Base-by-base conservation (phyloP, 768 basidiomycete species). In the Neoboletus subvelutipes region DNA sequence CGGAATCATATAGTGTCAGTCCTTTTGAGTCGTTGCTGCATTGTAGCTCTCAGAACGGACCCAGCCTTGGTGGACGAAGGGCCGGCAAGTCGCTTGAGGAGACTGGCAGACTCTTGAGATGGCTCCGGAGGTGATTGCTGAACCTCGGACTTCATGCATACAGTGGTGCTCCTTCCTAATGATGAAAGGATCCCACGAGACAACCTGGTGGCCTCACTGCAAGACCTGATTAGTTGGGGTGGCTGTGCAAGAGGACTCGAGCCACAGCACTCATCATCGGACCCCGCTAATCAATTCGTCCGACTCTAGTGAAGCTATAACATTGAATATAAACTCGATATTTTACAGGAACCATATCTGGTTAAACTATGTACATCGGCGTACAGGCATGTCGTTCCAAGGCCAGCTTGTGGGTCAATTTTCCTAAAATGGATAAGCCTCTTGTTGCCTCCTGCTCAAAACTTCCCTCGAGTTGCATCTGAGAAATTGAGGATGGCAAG, bases 21-120 rank as follows among this genome's bases (percentile, higher is more conserved):
- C 42, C 36, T 34, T 43, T 56, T 17, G 47, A 10, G 13, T 28
- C 28, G 28, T 33, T 15, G 10, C 18, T 20, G 53, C 37, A 26
- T 41, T 51, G 53, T 29, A 26, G 17, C 40, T 43, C 26, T 45
- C 20, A 28, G 6, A 53, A 75, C 84, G 65, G 67, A 90, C 87
- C 93, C 93, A 45, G 93, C 92, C 79, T 96, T 96, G 45, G 83
- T 87, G 5, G 89, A 88, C 4, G 91, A 94, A 12, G 92, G 91
- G 18, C 94, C 94, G 15, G 93, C 94, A 42, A 96, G 82, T 45
- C 91, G 84, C 58, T 82, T 84, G 28, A 92, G 75, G 39, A 94
- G 82, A 69, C 86, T 90, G 41, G 81, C 80, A 9, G 85, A 77
- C 63, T 85, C 82, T 71, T 85, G 86, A 54, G 87, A 86, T 11